Evolutionary conservation across 2,329 filamentous ascomycete species (phyloP), one percentile per base, ranked within the genome.

Genomic region (Aureobasidium subglaciale): DNA sequence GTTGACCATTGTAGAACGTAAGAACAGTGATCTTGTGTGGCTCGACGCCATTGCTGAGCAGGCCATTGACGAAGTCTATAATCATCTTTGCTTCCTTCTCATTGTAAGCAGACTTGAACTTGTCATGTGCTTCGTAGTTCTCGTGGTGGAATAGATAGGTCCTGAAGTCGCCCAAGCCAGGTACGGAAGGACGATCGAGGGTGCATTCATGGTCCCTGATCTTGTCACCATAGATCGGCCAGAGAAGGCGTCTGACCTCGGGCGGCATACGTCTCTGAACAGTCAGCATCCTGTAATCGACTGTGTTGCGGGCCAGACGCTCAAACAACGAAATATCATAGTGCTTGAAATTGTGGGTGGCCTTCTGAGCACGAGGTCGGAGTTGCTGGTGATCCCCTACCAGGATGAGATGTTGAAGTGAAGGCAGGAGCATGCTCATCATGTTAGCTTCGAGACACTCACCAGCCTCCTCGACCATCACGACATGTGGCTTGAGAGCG

Each of bases 1-100:
- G 78, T 65, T 96, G 91, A 0, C 88, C 90, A 40, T 88, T 89
- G 74, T 96, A 96, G 65, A 93, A 96, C 0, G 90, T 92, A 48
- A 96, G 70, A 3, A 96, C 74, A 0, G 90, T 95, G 56, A 96
- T 90, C 5, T 85, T 75, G 0, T 71, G 67, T 0, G 79, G 67
- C 0, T 72, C 62, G 1, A 85, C 71, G 0, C 85, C 85, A 59
- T 91, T 92, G 57, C 82, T 72, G 1, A 85, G 67, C 0, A 96
- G 79, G 63, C 96, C 87, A 24, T 81, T 73, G 60, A 85, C 84
- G 60, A 95, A 87, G 0, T 77, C 78, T 0, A 84, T 79, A 27
- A 96, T 75, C 85, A 96, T 92, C 1, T 81, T 73, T 0, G 88
- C 88, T 65, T 96, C 91, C 2, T 76, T 70, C 0, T 73, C 67